A percentile compares a stretch with the other conserved stretches of the same genome.
These are phyloP conservation scores for Capronia americana DNA, from an alignment of 2,329 filamentous ascomycete genomes.

Conservation along the genomic window DNA sequence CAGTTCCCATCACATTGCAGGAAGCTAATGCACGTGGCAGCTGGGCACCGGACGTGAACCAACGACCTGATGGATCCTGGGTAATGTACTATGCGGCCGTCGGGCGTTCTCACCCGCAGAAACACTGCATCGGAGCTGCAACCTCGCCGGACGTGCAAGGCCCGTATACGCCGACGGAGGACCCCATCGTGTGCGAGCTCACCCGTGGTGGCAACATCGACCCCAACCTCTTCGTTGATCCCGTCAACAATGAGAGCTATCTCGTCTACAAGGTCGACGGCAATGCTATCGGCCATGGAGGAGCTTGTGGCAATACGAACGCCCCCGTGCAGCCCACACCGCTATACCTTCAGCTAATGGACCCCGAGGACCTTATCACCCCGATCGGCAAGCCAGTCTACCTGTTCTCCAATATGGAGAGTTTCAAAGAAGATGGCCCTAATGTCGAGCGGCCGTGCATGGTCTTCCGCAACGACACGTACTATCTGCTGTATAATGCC, in stretches of 20 bases:
- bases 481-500: constrained; percentile 34
- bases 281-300: constrained; percentile 56
- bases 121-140: constrained; percentile 64
- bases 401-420: constrained; percentile 26
- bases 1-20: background rate
- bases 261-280: constrained; percentile 69
- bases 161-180: constrained; percentile 55
- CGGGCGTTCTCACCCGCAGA: constrained; percentile 44
- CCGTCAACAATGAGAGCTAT: constrained; percentile 57
- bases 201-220: constrained; percentile 65
- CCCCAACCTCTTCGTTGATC: constrained; percentile 61
- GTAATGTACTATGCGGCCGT: constrained; percentile 65
- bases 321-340: constrained; percentile 46
- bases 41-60: constrained; percentile 66
- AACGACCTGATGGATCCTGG: constrained; percentile 54
- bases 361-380: constrained; percentile 24
- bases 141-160: constrained; percentile 54
- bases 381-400: constrained; percentile 26
- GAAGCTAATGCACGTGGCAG: background rate
- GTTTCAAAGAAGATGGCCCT: constrained; percentile 25
- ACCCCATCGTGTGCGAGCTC: constrained; percentile 58
- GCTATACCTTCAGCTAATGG: constrained; percentile 25
- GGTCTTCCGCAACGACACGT: constrained; percentile 26
- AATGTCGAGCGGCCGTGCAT: constrained; percentile 32
- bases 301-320: constrained; percentile 42